Evolutionary conservation across 441 rosid species (phyloP).

Genomic region (Rhodomyrtus psidioides): DNA sequence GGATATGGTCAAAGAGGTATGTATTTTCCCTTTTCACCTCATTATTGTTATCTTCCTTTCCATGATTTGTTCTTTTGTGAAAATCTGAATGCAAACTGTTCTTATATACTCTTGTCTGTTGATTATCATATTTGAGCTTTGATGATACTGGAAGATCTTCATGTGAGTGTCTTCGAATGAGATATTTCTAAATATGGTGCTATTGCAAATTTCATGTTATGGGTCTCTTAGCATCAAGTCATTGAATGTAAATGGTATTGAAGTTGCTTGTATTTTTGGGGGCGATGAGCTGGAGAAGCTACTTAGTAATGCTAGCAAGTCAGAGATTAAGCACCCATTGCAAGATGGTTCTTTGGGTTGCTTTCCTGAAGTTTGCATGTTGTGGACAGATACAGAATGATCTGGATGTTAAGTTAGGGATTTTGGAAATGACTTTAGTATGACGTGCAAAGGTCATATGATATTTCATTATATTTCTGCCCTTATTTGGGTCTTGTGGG

Average conservation of each 20-base stretch:
- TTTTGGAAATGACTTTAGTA: neutral
- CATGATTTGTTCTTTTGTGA: neutral
- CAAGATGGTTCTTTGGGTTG: neutral
- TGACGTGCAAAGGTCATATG: neutral
- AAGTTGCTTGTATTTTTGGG: neutral
- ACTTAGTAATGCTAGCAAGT: neutral
- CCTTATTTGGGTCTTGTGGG: neutral
- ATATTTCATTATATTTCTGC: neutral
- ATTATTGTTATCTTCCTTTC: neutral
- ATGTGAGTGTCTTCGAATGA: neutral
- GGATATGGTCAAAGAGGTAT: constrained; percentile 44
- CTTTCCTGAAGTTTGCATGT: neutral
- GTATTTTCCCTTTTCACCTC: neutral
- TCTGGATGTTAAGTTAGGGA: neutral
- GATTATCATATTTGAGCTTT: neutral
- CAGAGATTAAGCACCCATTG: neutral
- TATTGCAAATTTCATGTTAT: neutral
- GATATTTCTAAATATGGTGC: neutral
- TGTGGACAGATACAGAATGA: neutral
- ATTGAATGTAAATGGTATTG: neutral
- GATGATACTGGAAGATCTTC: neutral
- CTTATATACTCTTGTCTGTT: neutral
- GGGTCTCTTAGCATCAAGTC: neutral
- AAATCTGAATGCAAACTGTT: neutral
- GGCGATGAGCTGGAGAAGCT: neutral